Evolutionary conservation across 129 eudicot genomes (phyloP).

Genomic region (Heracleum sosnowskyi): DNA sequence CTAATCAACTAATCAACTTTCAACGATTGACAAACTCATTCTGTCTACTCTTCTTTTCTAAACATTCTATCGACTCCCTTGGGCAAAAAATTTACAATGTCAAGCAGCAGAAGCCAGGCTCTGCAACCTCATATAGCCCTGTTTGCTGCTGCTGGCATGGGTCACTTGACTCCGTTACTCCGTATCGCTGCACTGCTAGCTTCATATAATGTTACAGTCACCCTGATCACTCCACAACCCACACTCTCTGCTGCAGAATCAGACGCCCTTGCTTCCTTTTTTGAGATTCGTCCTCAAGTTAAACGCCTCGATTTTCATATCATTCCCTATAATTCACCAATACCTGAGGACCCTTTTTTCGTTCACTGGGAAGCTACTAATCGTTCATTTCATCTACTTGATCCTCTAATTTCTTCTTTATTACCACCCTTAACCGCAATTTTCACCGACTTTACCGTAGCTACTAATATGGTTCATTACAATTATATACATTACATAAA

Average conservation of each 20-base stretch:
- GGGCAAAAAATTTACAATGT: background rate
- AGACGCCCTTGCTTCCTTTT: conserved; percentile 29
- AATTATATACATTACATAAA: too few species aligned
- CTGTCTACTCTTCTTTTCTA: background rate
- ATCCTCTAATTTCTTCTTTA: conserved; percentile 31
- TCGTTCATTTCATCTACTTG: conserved; percentile 26
- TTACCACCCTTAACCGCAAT: conserved; percentile 46
- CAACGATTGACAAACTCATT: background rate
- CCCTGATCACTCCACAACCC: conserved; percentile 39
- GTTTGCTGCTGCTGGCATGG: conserved; percentile 52
- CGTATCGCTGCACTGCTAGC: conserved; percentile 41
- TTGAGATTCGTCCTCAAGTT: conserved; percentile 28
- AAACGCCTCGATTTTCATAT: conserved; percentile 28
- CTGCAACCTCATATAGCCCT: conserved; percentile 37
- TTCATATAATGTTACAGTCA: conserved; percentile 26
- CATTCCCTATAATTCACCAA: conserved; percentile 22
- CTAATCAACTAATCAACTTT: too few species aligned
- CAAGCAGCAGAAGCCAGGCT: background rate
- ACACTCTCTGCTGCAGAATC: conserved; percentile 41
- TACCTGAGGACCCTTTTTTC: conserved; percentile 35
- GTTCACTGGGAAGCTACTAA: conserved; percentile 3
- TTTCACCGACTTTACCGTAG: conserved; percentile 27
- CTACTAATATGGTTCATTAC: conserved; percentile 17
- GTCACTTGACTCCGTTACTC: conserved; percentile 53
- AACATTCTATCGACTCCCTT: background rate